Conservation (phyloP, 2,329 filamentous ascomycete genomes). For the Rhynchosporium agropyri region DNA sequence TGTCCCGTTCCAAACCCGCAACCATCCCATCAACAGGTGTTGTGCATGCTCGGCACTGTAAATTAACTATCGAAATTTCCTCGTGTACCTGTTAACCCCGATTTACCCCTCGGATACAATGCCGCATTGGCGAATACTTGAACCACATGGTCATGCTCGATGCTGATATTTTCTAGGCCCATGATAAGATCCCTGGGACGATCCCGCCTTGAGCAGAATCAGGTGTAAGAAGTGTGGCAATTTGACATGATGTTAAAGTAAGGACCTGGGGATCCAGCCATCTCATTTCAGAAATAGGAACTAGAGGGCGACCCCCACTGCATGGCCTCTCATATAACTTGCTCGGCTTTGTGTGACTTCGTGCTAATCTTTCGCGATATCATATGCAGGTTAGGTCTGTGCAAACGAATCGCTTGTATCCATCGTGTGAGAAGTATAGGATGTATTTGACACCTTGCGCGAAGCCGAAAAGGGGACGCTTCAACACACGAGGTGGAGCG, state of each 20-base stretch:
- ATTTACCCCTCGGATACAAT: slow-evolving; percentile 39
- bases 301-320: slow-evolving; percentile 40
- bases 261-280: slow-evolving; percentile 42
- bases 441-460: slow-evolving; percentile 36
- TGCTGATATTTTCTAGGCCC: slow-evolving; percentile 31
- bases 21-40: slow-evolving; percentile 42
- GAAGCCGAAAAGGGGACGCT: slow-evolving; percentile 42
- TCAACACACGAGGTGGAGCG: slow-evolving; percentile 39
- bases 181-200: slow-evolving; percentile 35
- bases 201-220: slow-evolving; percentile 39
- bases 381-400: too few relatives aligned
- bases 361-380: too few relatives aligned
- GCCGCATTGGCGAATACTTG: slow-evolving; percentile 43
- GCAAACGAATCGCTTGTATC: slow-evolving; percentile 20
- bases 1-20: slow-evolving; percentile 40
- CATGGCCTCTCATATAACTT: slow-evolving; percentile 24
- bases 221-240: slow-evolving; percentile 25
- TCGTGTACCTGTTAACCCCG: slow-evolving; percentile 40
- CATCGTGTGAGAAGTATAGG: slow-evolving; percentile 35
- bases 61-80: slow-evolving; percentile 41
- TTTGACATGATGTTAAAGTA: slow-evolving; percentile 33
- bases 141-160: slow-evolving; percentile 34
- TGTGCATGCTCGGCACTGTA: slow-evolving; percentile 42
- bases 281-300: slow-evolving; percentile 43
- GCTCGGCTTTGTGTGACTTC: too few relatives aligned